Percentiles rank a stretch among this genome's conserved stretches.
phyloP scores from a whole-genome alignment of 164 flowering plant species.

The Liriodendron chinense region DNA sequence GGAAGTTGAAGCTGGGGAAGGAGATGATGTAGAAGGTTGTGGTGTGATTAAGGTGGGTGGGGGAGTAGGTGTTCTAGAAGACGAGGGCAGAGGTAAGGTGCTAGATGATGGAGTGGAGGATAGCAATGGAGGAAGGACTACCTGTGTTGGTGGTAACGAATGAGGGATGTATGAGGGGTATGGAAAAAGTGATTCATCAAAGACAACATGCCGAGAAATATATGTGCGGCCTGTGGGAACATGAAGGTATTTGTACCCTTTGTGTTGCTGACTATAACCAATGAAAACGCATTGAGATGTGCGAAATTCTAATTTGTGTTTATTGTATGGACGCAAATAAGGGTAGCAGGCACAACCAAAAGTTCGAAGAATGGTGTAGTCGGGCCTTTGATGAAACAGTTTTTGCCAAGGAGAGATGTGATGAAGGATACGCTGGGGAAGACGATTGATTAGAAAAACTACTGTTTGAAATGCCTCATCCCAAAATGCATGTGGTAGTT shows the following conservation, averaged over 20 bases:
- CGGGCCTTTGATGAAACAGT: not conserved
- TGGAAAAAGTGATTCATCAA: conserved; percentile 2
- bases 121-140: not conserved
- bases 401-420: not conserved
- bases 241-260: conserved; percentile 7
- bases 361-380: not conserved
- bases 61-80: no score
- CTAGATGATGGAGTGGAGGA: not conserved
- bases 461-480: not conserved
- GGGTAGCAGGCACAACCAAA: conserved; percentile 15
- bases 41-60: no score
- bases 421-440: not conserved
- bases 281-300: conserved; percentile 6
- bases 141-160: no score
- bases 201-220: conserved; percentile 5
- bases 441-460: no score
- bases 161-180: not conserved
- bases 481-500: not conserved
- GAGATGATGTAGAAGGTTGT: no score
- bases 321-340: not conserved
- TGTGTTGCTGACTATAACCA: conserved; percentile 4
- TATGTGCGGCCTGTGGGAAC: not conserved
- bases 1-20: no score
- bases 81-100: no score
- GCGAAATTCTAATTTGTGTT: not conserved